Base-by-base conservation (phyloP, 352 stramenopile species). In the Pythium grandisporangium region DNA sequence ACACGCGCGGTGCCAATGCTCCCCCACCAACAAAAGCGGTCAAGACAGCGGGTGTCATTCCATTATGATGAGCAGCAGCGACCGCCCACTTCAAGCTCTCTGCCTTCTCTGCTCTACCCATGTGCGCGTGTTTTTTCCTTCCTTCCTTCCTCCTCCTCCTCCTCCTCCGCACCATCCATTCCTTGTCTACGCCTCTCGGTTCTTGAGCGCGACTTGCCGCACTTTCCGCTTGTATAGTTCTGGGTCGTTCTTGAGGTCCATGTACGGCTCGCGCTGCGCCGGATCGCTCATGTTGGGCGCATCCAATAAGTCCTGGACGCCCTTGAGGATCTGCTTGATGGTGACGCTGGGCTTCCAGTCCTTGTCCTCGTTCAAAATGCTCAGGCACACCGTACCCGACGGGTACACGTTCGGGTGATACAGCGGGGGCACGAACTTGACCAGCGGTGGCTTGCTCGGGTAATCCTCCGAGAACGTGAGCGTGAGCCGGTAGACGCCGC, bases 361-460 rank as follows among this genome's bases (percentile, higher is more conserved):
- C 62, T 98, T 95, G 72, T 99, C 96, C 72, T 99, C 96, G 61
- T 99, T 98, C 29, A 99, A 53, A 55, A 99, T 99, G 54, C 82
- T 97, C 20, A 98, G 66, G 66, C 96, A 99, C 37, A 99, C 96
- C 3, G 96, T 99, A 32, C 96, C 96, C 8, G 84, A 96, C 17
- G 93, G 93, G 62, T 98, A 98, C 33, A 98, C 90, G 54, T 97
- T 97, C 22, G 93, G 89, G 56, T 99, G 96, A 53, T 98, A 99
- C 11, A 99, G 70, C 29, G 95, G 93, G 27, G 96, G 95, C 19
- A 95, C 82, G 74, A 98, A 99, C 72, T 98, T 97, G 72, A 96
- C 97, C 50, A 98, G 97, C 43, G 96, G 96, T 35, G 96, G 96
- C 58, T 98, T 97, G 61, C 76, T 93, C 33, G 96, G 96, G 66